Percentiles rank a stretch among this genome's conserved stretches.
phyloP scores from a whole-genome alignment of 1,139 yeast genomes.

The Zygosaccharomyces pseudobailii region DNA sequence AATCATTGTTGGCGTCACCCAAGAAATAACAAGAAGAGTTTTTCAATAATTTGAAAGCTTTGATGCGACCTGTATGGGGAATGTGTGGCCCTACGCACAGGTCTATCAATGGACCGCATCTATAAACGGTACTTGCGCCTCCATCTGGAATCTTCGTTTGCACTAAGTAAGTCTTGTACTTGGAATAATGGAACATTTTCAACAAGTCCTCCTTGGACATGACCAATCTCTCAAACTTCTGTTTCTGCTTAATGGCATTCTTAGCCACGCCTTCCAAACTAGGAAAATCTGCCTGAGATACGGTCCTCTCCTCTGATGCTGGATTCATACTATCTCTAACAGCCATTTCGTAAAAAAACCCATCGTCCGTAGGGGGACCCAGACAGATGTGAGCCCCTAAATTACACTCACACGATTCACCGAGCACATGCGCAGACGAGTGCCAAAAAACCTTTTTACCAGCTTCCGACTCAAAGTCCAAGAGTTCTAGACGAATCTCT shows the following conservation, averaged over 20 bases:
- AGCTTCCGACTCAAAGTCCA: constrained; percentile 77
- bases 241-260: constrained; percentile 91
- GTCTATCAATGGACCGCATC: constrained; percentile 97
- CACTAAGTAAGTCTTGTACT: constrained; percentile 88
- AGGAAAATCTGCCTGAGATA: constrained; percentile 77
- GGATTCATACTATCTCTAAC: constrained; percentile 47
- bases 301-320: constrained; percentile 65
- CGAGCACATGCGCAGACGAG: constrained; percentile 96
- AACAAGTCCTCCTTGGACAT: constrained; percentile 87
- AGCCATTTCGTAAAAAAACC: constrained; percentile 96
- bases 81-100: constrained; percentile 98
- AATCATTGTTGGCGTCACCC: constrained; percentile 90
- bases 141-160: constrained; percentile 91
- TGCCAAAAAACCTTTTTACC: constrained; percentile 98
- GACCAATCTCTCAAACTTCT: constrained; percentile 89
- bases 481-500: constrained; percentile 54
- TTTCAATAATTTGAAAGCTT: constrained; percentile 89
- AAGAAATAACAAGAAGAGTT: constrained; percentile 95
- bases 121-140: constrained; percentile 91
- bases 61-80: constrained; percentile 95
- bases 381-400: constrained; percentile 86
- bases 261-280: constrained; percentile 84
- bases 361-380: constrained; percentile 98
- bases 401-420: constrained; percentile 97
- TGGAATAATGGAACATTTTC: constrained; percentile 92